phyloP scores from a whole-genome alignment of 108 stramenopile genomes.

The Skeletonema costatum region DNA sequence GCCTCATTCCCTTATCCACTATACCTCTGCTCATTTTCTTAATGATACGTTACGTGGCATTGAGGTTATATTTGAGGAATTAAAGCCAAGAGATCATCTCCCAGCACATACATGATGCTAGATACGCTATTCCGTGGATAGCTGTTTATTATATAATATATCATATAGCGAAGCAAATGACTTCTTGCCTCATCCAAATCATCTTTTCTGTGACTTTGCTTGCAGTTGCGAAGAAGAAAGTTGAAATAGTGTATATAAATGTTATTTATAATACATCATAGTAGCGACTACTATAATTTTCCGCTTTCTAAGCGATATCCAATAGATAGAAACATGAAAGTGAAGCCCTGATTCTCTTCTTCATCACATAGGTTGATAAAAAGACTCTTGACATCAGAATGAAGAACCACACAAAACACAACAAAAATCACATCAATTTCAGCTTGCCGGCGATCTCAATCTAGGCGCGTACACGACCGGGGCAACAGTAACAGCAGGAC shows the following conservation, averaged over 20 bases:
- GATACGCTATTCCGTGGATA: not conserved
- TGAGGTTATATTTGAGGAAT: slow-evolving; percentile 9
- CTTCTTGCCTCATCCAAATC: too few species aligned
- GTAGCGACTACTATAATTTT: not conserved
- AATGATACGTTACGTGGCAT: slow-evolving; percentile 2
- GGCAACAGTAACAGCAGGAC: not conserved
- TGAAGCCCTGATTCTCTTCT: not conserved
- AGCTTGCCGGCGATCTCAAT: not conserved
- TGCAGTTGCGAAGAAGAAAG: too few species aligned
- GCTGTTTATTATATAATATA: too few species aligned
- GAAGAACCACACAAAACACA: not conserved
- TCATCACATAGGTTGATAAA: not conserved
- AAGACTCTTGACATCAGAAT: not conserved
- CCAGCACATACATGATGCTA: not conserved
- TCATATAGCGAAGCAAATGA: not conserved
- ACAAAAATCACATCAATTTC: not conserved
- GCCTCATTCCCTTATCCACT: slow-evolving; percentile 5
- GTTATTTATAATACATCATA: not conserved
- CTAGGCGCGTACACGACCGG: not conserved
- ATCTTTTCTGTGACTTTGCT: too few species aligned
- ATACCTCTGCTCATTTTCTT: slow-evolving; percentile 1
- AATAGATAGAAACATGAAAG: not conserved
- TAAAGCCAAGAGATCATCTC: not conserved
- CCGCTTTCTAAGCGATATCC: not conserved
- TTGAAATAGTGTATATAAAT: not conserved